These are phyloP conservation scores for Xylaria palmicola DNA, from an alignment of 495 filamentous ascomycete genomes.

Conservation along the genomic window DNA sequence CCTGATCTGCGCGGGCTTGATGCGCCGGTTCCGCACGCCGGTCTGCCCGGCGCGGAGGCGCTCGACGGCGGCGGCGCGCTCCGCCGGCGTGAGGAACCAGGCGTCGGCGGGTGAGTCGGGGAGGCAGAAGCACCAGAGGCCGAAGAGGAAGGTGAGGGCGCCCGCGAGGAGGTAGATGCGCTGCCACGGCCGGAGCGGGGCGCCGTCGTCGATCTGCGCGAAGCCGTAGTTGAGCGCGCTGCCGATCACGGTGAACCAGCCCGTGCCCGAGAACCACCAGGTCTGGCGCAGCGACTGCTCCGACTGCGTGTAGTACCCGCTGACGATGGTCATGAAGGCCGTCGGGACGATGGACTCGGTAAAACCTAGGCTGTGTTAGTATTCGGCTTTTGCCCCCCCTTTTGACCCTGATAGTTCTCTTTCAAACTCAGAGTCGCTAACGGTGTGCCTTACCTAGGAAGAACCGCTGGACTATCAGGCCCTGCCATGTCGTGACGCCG, in stretches of 20 bases:
- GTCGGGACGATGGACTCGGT: constrained; percentile 68
- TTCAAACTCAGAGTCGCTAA: not conserved
- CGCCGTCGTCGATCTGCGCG: constrained; percentile 58
- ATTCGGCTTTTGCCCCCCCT: no score
- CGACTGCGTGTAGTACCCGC: constrained; percentile 64
- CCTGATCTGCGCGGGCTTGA: constrained; percentile 57
- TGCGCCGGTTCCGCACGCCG: constrained; percentile 57
- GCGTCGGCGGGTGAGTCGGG: constrained; percentile 59
- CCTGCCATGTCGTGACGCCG: constrained; percentile 60
- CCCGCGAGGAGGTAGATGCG: constrained; percentile 69
- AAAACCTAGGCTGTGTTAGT: constrained; percentile 42
- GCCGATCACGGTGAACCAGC: constrained; percentile 67
- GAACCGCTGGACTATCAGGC: constrained; percentile 67
- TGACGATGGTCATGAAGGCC: constrained; percentile 65
- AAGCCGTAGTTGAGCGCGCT: constrained; percentile 69
- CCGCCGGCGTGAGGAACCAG: constrained; percentile 51
- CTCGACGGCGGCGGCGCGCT: constrained; percentile 56
- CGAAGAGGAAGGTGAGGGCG: constrained; percentile 62
- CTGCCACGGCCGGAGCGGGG: constrained; percentile 61
- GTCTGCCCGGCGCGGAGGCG: constrained; percentile 58
- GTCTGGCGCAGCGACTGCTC: constrained; percentile 66
- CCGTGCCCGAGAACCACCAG: constrained; percentile 69
- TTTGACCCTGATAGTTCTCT: no score
- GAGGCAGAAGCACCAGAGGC: constrained; percentile 59
- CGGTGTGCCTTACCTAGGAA: constrained; percentile 45